Conservation (phyloP, 345 rosid genomes). For the Cardamine occulta region DNA sequence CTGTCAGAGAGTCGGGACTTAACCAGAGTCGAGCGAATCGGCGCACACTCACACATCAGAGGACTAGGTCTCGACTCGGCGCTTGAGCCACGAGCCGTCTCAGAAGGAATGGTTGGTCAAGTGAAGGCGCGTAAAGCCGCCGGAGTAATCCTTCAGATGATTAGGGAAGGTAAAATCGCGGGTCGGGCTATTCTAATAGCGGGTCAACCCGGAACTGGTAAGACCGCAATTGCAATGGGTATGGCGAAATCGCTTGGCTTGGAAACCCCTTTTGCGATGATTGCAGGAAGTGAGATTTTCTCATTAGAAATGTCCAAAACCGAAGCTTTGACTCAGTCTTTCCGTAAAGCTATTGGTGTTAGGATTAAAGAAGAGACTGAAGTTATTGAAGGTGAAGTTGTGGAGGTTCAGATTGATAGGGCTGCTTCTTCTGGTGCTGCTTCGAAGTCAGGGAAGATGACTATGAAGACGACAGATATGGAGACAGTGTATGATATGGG, state of each 20-base stretch:
- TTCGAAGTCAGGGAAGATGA: slow-evolving; percentile 85
- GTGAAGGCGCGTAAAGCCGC: slow-evolving; percentile 84
- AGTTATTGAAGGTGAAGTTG: slow-evolving; percentile 91
- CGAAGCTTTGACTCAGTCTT: slow-evolving; percentile 85
- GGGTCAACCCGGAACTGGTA: slow-evolving; percentile 97
- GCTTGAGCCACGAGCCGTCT: slow-evolving; percentile 82
- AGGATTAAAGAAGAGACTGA: slow-evolving; percentile 93
- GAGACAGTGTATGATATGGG: slow-evolving; percentile 91
- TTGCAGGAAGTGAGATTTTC: slow-evolving; percentile 87
- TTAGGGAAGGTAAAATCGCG: slow-evolving; percentile 82
- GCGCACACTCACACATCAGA: slow-evolving; percentile 96
- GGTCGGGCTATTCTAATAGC: slow-evolving; percentile 90
- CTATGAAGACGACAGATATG: slow-evolving; percentile 96
- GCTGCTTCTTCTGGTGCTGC: slow-evolving; percentile 83
- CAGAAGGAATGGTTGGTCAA: slow-evolving; percentile 95
- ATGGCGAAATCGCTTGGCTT: slow-evolving; percentile 95
- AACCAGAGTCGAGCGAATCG: slow-evolving; percentile 91
- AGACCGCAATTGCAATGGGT: slow-evolving; percentile 98
- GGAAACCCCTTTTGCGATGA: slow-evolving; percentile 95
- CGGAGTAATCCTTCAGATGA: slow-evolving; percentile 94
- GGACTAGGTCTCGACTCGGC: slow-evolving; percentile 91
- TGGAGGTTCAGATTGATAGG: slow-evolving; percentile 84
- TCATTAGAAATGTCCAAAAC: slow-evolving; percentile 95
- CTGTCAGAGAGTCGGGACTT: slow-evolving; percentile 79
- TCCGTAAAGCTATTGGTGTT: slow-evolving; percentile 85